Conservation (phyloP, 2,329 filamentous ascomycete species). For the Paecilomyces variotii region DNA sequence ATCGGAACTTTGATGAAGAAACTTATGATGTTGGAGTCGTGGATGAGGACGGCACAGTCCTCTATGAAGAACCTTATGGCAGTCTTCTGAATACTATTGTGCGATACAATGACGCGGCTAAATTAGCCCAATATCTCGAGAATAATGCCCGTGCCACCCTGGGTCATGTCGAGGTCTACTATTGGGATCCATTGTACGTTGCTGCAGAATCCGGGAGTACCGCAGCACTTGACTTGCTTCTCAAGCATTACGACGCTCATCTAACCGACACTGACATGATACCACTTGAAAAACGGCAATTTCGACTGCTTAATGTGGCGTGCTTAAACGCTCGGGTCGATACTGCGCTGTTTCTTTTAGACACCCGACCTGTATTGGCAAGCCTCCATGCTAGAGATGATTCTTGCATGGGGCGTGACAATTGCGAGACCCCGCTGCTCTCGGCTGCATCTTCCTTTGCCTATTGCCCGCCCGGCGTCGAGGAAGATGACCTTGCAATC, state of each 20-base stretch:
- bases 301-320: slow-evolving; percentile 1
- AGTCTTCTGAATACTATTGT: slow-evolving; percentile 1
- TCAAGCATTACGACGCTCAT: slow-evolving; percentile 2
- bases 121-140: slow-evolving; percentile 1
- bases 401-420: neutral
- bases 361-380: neutral
- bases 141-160: neutral
- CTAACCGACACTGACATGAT: neutral
- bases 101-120: neutral
- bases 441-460: slow-evolving; percentile 1
- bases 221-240: slow-evolving; percentile 2
- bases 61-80: slow-evolving; percentile 3
- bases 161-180: slow-evolving; percentile 1
- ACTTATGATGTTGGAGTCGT: neutral
- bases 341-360: slow-evolving; percentile 2
- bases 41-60: slow-evolving; percentile 1
- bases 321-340: slow-evolving; percentile 2
- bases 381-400: slow-evolving; percentile 1
- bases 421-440: slow-evolving; percentile 2
- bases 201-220: slow-evolving; percentile 3
- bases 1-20: neutral
- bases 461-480: neutral
- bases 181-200: slow-evolving; percentile 4
- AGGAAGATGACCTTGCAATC: slow-evolving; percentile 1
- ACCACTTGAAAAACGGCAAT: slow-evolving; percentile 1